Base-by-base conservation (phyloP, 352 stramenopile species). In the Phytophthora pseudosyringae region DNA sequence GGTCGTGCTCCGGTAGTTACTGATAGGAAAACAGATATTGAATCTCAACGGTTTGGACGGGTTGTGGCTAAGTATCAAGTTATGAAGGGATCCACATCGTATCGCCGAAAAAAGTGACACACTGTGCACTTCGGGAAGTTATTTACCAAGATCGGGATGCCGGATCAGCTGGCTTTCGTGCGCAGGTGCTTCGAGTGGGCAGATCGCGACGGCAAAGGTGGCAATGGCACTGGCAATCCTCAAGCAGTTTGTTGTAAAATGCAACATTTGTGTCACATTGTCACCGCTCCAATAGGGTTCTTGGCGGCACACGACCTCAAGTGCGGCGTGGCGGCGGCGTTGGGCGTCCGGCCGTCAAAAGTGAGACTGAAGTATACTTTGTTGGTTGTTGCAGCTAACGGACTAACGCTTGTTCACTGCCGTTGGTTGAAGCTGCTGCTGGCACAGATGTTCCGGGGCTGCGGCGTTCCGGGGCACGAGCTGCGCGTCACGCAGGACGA, bases 291-390 rank as follows among this genome's bases (percentile, higher is more conserved):
- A 5, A 0, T 44, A 92, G 83, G 81, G 2, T 64, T 64, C 35
- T 67, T 93, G 38, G 26, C 52, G 4, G 36, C 72, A 1, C 66
- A 73, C 9, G 81, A 90, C 9, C 67, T 90, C n/a, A 93, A 90
- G n/a, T 90, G 81, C 38, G 81, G 65, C 15, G 80, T 93, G 21
- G 81, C 80, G 8, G 81, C 83, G 2, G 76, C 81, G 21, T 59
- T 93, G 4, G 81, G 83, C 3, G 80, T 90, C 15, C 80, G 80
- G 11, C 71, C 83, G 18, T 93, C 83, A n/a, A 90, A 90, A 68
- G 68, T 71, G 40, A 71, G 78, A 64, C 9, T 2, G 26, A 48
- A 5, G n/a, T 26, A 25, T 12, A 21, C 21, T 21, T 21, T 1
- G 21, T 29, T 6, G 15, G 11, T 26, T 9, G n/a, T 53, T 45